Base-by-base conservation (phyloP, 495 filamentous ascomycete species). In the Daldinia loculata region DNA sequence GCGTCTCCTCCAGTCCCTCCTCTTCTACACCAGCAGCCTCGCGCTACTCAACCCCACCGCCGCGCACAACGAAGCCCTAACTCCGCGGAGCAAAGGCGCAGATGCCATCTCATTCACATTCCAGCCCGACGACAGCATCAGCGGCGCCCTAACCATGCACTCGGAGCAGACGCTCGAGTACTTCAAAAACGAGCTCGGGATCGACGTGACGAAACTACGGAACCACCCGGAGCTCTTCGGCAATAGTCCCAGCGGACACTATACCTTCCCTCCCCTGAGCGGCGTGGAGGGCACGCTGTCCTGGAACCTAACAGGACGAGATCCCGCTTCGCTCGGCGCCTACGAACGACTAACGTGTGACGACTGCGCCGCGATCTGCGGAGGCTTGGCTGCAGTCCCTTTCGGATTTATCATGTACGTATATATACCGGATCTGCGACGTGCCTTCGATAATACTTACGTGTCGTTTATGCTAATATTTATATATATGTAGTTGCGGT, bases 51-150 rank as follows among this genome's bases (percentile, higher is more conserved):
- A 64, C 4, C 72, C 73, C 38, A 76, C 80, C n/a, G 41, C 38
- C 6, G 61, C 72, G 2, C 72, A 69, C 12, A 48, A 2, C 19
- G n/a, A 19, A 39, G 11, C 8, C 41, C 17, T 8, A n/a, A 6
- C 29, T 6, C 14, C 50, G 17, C 30, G 9, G 24, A n/a, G 12
- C 3, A 30, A 59, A 15, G 17, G 9, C n/a, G 8, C 4, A 30
- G 55, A 72, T 9, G 71, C 57, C n/a, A 76, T 70, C 30, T 73
- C 51, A 45, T 75, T 77, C 66, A 77, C 74, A 1, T 58, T 77
- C 27, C 74, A 75, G 36, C 64, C 75, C 3, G 63, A 66, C 32
- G 71, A 76, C 3, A 43, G 41, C 11, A 36, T 69, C 72, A 78
- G 39, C 56, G 61, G 67, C 26, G 43, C 55, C 2, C 30, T 65